Percentiles rank a stretch among this genome's conserved stretches.
Conservation (phyloP, 2,329 filamentous ascomycete species). For the Lithohypha guttulata region DNA sequence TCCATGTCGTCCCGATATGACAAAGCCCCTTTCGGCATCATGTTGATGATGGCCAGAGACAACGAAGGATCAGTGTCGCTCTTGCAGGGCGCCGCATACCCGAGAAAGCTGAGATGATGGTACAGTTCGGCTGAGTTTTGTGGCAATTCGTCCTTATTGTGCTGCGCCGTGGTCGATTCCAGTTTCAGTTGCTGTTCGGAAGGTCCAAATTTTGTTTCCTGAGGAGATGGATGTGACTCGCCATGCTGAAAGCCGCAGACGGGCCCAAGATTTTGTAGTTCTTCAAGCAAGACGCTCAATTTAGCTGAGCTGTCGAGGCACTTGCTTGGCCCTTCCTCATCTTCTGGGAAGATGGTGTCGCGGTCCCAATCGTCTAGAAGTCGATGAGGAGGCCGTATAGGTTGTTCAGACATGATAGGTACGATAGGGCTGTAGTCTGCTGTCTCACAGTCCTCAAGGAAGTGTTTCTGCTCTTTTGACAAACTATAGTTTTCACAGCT, state of each 20-base stretch:
- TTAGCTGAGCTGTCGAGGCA: too few species aligned
- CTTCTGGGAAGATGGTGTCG: background rate
- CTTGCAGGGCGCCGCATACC: background rate
- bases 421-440: background rate
- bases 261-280: background rate
- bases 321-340: background rate
- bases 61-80: background rate
- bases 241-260: too few species aligned
- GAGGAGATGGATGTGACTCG: conserved; percentile 50
- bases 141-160: background rate
- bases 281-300: too few species aligned
- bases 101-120: conserved; percentile 4
- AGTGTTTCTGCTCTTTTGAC: too few species aligned
- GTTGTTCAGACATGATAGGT: background rate
- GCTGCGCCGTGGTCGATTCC: too few species aligned
- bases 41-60: conserved; percentile 3
- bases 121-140: background rate
- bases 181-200: too few species aligned
- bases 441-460: background rate
- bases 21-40: background rate
- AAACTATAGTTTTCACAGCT: too few species aligned
- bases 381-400: background rate
- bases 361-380: background rate
- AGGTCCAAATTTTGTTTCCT: conserved; percentile 51
- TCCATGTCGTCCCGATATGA: background rate